Percentiles rank a stretch among this genome's conserved stretches.
Conservation (phyloP, 176 grass and related monocot genomes). For the Zoysia pacifica region DNA sequence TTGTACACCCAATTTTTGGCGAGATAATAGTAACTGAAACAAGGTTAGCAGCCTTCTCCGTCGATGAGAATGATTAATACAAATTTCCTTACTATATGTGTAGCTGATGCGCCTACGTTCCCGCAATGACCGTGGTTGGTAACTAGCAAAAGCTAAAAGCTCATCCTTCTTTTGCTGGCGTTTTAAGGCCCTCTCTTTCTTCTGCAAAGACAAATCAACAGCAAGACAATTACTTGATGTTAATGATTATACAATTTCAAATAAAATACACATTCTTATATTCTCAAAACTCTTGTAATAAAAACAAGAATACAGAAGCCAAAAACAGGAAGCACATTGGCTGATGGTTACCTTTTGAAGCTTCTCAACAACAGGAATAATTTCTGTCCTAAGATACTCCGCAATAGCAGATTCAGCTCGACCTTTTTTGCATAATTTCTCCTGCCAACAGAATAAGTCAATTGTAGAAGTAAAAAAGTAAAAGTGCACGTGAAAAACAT, state of each 20-base stretch:
- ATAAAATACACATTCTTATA: conserved; percentile 5
- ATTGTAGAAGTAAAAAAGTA: conserved; percentile 29
- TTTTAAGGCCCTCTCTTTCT: conserved; percentile 70
- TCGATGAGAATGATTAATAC: conserved; percentile 12
- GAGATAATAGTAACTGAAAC: conserved; percentile 16
- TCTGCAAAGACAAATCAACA: conserved; percentile 52
- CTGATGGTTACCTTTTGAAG: conserved; percentile 61
- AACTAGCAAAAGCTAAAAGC: conserved; percentile 53
- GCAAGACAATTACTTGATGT: conserved; percentile 8
- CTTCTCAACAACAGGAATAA: conserved; percentile 69
- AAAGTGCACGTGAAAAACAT: conserved; percentile 16
- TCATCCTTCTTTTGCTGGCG: conserved; percentile 65
- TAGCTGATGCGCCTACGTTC: conserved; percentile 64
- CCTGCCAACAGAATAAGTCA: conserved; percentile 48
- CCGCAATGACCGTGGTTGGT: conserved; percentile 50
- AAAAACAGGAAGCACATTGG: conserved; percentile 1
- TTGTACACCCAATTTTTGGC: background rate
- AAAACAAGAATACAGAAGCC: conserved; percentile 4
- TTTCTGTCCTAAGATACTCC: conserved; percentile 56
- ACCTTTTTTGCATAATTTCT: conserved; percentile 65
- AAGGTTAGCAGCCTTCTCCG: background rate
- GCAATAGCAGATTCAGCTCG: conserved; percentile 55
- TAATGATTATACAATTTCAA: conserved; percentile 32
- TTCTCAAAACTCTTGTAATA: background rate
- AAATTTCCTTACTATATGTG: conserved; percentile 67